Percentiles rank a stretch among this genome's conserved stretches.
phyloP scores from a whole-genome alignment of 163 green algal genomes.

The Scenedesmus sp. region DNA sequence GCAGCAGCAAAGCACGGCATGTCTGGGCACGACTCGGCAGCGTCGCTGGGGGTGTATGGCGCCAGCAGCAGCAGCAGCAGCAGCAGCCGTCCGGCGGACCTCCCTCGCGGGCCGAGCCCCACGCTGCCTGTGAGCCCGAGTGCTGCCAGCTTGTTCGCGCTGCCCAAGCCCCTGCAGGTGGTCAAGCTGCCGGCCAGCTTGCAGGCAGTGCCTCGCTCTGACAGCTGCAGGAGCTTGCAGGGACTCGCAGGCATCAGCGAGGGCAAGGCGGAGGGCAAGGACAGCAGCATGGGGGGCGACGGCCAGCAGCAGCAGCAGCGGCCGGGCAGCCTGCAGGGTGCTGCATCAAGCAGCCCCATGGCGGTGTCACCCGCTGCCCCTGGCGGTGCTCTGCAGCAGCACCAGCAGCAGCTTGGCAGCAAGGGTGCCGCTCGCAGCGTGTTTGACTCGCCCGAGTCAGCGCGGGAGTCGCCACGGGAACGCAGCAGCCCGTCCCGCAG shows the following conservation, averaged over 20 bases:
- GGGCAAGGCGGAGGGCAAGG: slow-evolving; percentile 6
- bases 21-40: slow-evolving; percentile 36
- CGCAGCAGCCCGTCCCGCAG: background rate
- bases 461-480: slow-evolving; percentile 36
- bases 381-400: slow-evolving; percentile 12
- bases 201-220: slow-evolving; percentile 7
- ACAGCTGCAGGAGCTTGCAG: slow-evolving; percentile 44
- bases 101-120: background rate
- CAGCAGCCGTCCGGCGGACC: slow-evolving; percentile 37
- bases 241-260: background rate
- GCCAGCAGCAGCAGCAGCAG: slow-evolving; percentile 51
- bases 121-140: background rate
- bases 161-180: slow-evolving; percentile 22
- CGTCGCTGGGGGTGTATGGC: background rate
- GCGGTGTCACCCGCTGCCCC: slow-evolving; percentile 23
- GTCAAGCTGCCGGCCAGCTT: background rate
- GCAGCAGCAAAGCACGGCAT: slow-evolving; percentile 27
- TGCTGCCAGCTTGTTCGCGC: background rate
- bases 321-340: background rate
- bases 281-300: background rate
- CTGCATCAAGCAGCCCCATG: slow-evolving; percentile 6
- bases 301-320: background rate
- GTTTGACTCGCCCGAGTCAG: slow-evolving; percentile 63
- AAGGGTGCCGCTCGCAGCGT: slow-evolving; percentile 55
- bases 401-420: slow-evolving; percentile 53